phyloP scores from a whole-genome alignment of 1,139 yeast species.

The Pichia sp. region DNA sequence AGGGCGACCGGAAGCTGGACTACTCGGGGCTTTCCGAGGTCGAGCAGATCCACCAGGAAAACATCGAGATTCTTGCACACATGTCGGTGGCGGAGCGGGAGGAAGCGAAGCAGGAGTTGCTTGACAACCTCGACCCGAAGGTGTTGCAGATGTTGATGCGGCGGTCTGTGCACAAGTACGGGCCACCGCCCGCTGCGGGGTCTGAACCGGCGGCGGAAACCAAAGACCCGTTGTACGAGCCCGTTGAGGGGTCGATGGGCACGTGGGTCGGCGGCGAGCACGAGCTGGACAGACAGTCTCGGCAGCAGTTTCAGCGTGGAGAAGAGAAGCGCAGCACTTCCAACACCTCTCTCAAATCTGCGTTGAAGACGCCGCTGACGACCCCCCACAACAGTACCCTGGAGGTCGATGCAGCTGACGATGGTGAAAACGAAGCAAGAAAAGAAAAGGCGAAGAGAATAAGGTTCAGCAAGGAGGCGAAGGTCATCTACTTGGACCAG shows the following conservation, averaged over 20 bases:
- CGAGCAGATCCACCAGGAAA: slow-evolving; percentile 74
- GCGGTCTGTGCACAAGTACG: slow-evolving; percentile 41
- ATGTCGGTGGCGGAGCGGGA: slow-evolving; percentile 69
- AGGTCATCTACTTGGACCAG: slow-evolving; percentile 39
- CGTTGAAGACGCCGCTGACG: background rate
- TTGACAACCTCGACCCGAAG: slow-evolving; percentile 64
- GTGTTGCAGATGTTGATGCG: slow-evolving; percentile 43
- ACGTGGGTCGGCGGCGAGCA: slow-evolving; percentile 67
- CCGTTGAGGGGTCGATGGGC: slow-evolving; percentile 58
- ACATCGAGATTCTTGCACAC: slow-evolving; percentile 52
- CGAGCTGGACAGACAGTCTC: slow-evolving; percentile 17
- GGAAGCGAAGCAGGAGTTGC: slow-evolving; percentile 61
- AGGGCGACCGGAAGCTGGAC: slow-evolving; percentile 15
- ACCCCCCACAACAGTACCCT: background rate
- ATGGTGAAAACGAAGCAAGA: background rate
- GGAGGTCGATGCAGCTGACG: background rate
- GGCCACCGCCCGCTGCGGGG: slow-evolving; percentile 13
- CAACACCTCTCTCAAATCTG: slow-evolving; percentile 4
- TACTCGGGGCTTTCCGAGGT: slow-evolving; percentile 45
- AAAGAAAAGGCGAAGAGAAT: slow-evolving; percentile 33
- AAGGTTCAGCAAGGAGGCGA: slow-evolving; percentile 41
- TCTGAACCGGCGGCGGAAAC: background rate
- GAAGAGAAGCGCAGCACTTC: background rate
- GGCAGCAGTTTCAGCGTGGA: slow-evolving; percentile 6
- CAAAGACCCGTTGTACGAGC: slow-evolving; percentile 33